Percentiles rank a stretch among this genome's conserved stretches.
phyloP scores from a whole-genome alignment of 2,329 filamentous ascomycete species.

The Fusarium sp. region DNA sequence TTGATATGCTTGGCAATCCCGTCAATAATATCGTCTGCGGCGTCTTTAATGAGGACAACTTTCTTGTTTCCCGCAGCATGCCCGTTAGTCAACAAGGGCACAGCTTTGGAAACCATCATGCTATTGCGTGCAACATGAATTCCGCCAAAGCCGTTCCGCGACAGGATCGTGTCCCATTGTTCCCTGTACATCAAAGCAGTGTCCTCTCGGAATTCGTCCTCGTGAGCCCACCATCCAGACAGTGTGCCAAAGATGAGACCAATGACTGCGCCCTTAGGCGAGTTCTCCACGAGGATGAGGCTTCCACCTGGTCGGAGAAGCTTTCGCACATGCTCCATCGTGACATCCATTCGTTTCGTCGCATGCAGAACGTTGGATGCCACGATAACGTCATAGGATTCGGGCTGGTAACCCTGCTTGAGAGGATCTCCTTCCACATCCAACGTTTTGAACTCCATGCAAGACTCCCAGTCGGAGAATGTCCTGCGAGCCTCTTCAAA shows the following conservation, averaged over 20 bases:
- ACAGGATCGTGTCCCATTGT: slow-evolving; percentile 9
- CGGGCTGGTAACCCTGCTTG: slow-evolving; percentile 1
- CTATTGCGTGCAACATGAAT: slow-evolving; percentile 15
- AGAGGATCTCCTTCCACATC: slow-evolving; percentile 10
- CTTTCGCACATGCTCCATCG: slow-evolving; percentile 9
- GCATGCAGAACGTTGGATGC: slow-evolving; percentile 18
- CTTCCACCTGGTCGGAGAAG: neutral
- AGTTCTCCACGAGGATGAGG: slow-evolving; percentile 11
- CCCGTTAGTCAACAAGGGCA: neutral
- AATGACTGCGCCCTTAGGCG: slow-evolving; percentile 5
- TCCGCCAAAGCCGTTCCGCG: slow-evolving; percentile 5
- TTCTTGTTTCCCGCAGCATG: neutral
- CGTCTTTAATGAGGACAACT: neutral
- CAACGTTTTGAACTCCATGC: slow-evolving; percentile 11
- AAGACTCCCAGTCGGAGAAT: slow-evolving; percentile 1
- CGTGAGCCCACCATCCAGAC: slow-evolving; percentile 18
- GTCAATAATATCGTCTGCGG: neutral
- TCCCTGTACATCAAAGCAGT: slow-evolving; percentile 13
- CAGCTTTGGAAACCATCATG: slow-evolving; percentile 22
- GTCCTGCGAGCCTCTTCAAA: slow-evolving; percentile 13
- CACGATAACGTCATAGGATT: slow-evolving; percentile 10
- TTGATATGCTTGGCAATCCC: neutral
- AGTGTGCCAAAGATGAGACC: slow-evolving; percentile 15
- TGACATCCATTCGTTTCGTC: slow-evolving; percentile 9
- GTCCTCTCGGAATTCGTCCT: slow-evolving; percentile 14